Evolutionary conservation across 208 protist genomes (phyloP).

Genomic region (Crithidia expoeki): DNA sequence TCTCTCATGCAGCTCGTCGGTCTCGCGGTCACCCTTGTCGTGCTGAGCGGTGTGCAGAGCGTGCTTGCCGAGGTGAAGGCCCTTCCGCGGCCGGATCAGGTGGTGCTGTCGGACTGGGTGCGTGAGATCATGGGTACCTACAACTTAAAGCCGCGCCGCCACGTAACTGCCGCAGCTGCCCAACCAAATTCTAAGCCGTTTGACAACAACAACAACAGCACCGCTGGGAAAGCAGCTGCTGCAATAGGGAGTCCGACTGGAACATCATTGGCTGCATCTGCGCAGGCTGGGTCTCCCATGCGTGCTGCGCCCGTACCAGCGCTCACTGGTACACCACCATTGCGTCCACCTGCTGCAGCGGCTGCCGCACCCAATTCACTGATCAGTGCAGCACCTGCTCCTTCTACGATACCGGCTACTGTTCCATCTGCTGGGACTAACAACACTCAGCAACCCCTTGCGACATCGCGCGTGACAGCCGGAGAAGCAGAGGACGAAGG

Average conservation of each 20-base stretch:
- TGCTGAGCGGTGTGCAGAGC: conserved; percentile 50
- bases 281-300: background rate
- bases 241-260: background rate
- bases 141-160: conserved; percentile 42
- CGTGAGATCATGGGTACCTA: conserved; percentile 48
- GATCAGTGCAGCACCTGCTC: background rate
- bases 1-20: conserved; percentile 36
- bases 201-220: background rate
- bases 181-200: background rate
- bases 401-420: background rate
- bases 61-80: conserved; percentile 46
- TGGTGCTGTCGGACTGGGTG: conserved; percentile 60
- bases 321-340: background rate
- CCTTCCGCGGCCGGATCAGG: conserved; percentile 55
- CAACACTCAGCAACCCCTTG: background rate
- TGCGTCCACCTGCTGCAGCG: background rate
- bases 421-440: background rate
- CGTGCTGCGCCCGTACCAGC: background rate
- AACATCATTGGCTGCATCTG: background rate
- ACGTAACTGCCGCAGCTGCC: background rate
- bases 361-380: background rate
- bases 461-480: background rate
- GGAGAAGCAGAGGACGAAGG: conserved; percentile 31
- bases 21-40: conserved; percentile 56
- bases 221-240: background rate